Base-by-base conservation (phyloP, 768 basidiomycete species). In the Pleurotus tuber-regium region DNA sequence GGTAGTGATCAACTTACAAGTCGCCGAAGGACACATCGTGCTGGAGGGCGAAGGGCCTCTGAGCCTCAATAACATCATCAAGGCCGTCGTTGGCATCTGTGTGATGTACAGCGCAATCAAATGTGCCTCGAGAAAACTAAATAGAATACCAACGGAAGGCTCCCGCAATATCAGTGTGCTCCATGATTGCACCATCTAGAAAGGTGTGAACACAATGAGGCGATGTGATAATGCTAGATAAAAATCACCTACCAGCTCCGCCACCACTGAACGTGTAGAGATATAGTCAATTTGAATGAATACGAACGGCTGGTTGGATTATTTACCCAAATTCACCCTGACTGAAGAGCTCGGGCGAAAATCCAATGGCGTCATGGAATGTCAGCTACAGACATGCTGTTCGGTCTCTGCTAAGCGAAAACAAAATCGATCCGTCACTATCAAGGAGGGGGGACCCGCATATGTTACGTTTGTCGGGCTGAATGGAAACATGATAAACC, bases 11-110 rank as follows among this genome's bases (percentile, higher is more conserved):
- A 8, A 38, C 63, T 30, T 44, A 72, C 71, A 74, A 68, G 58
- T 74, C 72, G 19, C 68, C 72, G 28, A 64, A 62, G 4, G 68
- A 64, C 5, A 72, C 64, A 10, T 61, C 55, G 43, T 68, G 65
- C 21, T 51, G 58, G 39, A 60, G 50, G 9, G 68, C 60, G 56
- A 70, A 64, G 4, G 63, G 66, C 12, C 57, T 54, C 57, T 73
- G 63, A 3, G 39, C 50, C 2, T 61, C 60, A 16, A 68, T 61
- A 33, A 70, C 66, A 5, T 70, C 70, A 56, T 70, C 70, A 19
- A 63, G 43, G 9, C 60, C 63, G 10, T 48, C 52, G 53, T 65
- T 65, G 8, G 63, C 62, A 24, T 54, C 63, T 64, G 26, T 14
- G 29, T 12, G 35, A 31, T 18, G 24, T 12, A 48, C 16, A 16